Conservation (phyloP, 306 rosid species). For the Pterocarpus santalinus region DNA sequence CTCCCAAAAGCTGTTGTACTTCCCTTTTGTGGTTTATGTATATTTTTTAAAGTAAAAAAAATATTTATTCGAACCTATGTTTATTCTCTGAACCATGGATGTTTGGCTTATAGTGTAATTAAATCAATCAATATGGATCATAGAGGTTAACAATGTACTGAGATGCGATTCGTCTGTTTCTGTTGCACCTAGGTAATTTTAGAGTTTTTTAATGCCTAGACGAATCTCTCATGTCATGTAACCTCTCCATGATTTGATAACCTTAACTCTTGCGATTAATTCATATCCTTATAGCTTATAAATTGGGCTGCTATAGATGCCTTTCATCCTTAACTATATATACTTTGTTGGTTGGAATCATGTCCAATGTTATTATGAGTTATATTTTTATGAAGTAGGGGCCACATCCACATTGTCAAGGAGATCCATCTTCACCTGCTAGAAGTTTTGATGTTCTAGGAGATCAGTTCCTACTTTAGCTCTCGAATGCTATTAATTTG, state of each 20-base stretch:
- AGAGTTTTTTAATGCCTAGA: neutral
- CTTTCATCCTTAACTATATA: constrained; percentile 12
- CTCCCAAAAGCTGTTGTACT: constrained; percentile 14
- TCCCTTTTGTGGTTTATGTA: constrained; percentile 2
- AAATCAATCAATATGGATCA: constrained; percentile 15
- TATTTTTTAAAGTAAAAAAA: too few species aligned
- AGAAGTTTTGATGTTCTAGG: too few species aligned
- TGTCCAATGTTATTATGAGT: too few species aligned
- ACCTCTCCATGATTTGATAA: too few species aligned
- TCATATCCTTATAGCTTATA: too few species aligned
- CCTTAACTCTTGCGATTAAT: too few species aligned
- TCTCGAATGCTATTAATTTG: constrained; percentile 19
- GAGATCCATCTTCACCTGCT: too few species aligned
- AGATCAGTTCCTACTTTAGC: neutral
- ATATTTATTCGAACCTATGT: constrained; percentile 18
- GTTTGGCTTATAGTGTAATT: neutral
- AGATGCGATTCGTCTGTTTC: constrained; percentile 15
- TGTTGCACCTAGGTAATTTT: neutral
- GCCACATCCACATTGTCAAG: too few species aligned
- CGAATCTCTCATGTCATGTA: too few species aligned
- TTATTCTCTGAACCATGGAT: constrained; percentile 29
- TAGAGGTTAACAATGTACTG: neutral
- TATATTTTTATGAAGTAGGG: too few species aligned
- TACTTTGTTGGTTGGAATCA: neutral
- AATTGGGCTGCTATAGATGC: neutral